Evolutionary conservation across 768 basidiomycete species (phyloP).

Genomic region (Galerina marginata): DNA sequence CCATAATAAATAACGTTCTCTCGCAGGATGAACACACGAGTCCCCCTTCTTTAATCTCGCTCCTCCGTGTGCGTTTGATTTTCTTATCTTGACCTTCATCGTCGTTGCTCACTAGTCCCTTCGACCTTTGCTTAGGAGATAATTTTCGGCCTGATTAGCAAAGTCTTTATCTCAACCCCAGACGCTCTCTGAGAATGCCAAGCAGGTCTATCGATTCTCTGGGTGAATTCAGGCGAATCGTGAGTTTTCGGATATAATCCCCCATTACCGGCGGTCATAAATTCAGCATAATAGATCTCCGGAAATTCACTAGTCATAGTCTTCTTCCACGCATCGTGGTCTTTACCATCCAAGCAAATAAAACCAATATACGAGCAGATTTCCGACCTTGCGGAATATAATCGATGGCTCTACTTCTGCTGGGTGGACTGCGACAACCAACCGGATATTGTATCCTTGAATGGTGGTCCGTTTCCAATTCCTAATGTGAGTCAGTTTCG

Average conservation of each 20-base stretch:
- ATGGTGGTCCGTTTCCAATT: constrained; percentile 2
- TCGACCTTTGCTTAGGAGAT: neutral
- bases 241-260: neutral
- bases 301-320: constrained; percentile 2
- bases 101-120: neutral
- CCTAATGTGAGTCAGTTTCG: neutral
- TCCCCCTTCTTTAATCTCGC: neutral
- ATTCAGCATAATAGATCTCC: neutral
- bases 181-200: neutral
- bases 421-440: constrained; percentile 14
- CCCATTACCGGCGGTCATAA: neutral
- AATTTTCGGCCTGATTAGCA: neutral
- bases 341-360: constrained; percentile 3
- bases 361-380: neutral
- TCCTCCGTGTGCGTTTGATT: neutral
- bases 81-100: constrained; percentile 4
- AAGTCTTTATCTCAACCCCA: neutral
- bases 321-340: constrained; percentile 11
- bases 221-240: neutral
- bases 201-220: neutral
- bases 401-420: constrained; percentile 5
- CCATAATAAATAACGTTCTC: constrained; percentile 10
- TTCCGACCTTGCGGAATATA: constrained; percentile 5
- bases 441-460: constrained; percentile 6
- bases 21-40: neutral